A percentile compares a stretch with the other conserved stretches of the same genome.
Conservation (phyloP, 345 rosid genomes). For the Mangifera indica region DNA sequence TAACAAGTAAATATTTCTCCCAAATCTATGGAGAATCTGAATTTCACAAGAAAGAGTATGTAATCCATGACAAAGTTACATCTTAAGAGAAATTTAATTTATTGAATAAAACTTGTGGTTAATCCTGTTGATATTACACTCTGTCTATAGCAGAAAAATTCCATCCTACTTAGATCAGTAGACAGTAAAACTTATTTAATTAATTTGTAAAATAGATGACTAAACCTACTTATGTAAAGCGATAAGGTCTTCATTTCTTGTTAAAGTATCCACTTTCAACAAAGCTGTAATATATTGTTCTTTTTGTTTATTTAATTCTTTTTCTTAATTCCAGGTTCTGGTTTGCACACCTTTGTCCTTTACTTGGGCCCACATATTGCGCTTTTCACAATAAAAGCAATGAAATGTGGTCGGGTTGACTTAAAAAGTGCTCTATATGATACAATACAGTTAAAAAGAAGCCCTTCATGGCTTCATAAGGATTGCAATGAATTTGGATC, state of each 20-base stretch:
- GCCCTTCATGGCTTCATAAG: constrained; percentile 93
- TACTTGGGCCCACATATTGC: constrained; percentile 98
- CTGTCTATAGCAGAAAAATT: no score
- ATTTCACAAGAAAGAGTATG: no score
- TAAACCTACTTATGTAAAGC: not conserved
- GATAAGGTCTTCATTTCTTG: not conserved
- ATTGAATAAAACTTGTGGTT: no score
- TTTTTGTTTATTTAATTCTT: not conserved
- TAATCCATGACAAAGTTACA: no score
- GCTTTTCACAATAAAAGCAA: constrained; percentile 87
- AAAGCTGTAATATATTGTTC: no score
- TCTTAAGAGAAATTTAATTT: no score
- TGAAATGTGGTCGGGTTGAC: constrained; percentile 91
- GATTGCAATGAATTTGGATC: constrained; percentile 84
- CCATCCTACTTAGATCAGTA: not conserved
- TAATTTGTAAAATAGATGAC: not conserved
- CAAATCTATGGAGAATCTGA: no score
- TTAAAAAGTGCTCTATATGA: constrained; percentile 91
- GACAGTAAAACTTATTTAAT: no score
- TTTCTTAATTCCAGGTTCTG: constrained; percentile 65
- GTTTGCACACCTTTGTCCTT: constrained; percentile 95
- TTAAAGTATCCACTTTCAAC: no score
- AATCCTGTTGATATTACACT: no score
- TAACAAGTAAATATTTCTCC: no score
- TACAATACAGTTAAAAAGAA: constrained; percentile 81